A percentile compares a stretch with the other conserved stretches of the same genome.
These are phyloP conservation scores for Dalbergia oliveri DNA, from an alignment of 306 rosid genomes.

Conservation along the genomic window DNA sequence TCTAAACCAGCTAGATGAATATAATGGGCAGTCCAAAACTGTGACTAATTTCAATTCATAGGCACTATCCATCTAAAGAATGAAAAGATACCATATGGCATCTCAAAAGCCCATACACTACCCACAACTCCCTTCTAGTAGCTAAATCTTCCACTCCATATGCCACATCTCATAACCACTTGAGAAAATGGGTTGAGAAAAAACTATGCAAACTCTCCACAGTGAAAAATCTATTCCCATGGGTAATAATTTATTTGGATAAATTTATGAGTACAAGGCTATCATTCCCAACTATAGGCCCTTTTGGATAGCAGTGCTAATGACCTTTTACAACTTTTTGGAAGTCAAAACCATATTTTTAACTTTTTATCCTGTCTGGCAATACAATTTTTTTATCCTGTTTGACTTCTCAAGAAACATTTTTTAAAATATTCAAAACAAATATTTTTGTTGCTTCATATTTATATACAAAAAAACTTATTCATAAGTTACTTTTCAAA, in stretches of 20 bases:
- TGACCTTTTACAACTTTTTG: no score
- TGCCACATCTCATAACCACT: constrained; percentile 18
- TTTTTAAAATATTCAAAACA: no score
- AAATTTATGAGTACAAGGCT: constrained; percentile 2
- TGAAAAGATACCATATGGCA: background rate
- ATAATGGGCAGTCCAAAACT: constrained; percentile 6
- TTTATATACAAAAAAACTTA: no score
- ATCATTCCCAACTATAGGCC: background rate
- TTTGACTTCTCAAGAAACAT: no score
- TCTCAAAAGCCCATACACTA: constrained; percentile 28
- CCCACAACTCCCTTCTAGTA: constrained; percentile 12
- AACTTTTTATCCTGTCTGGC: no score
- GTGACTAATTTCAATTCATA: constrained; percentile 14
- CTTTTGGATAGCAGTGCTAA: no score
- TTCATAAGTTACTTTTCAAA: no score
- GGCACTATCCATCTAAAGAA: constrained; percentile 12
- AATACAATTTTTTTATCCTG: no score
- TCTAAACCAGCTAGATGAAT: background rate
- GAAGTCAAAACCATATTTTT: no score
- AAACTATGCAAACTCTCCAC: constrained; percentile 9
- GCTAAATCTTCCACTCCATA: background rate
- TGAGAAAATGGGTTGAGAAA: constrained; percentile 24
- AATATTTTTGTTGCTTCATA: no score
- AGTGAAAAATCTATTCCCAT: background rate
- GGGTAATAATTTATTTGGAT: background rate